These are phyloP conservation scores for Elsinoe arachidis DNA, from an alignment of 2,329 filamentous ascomycete species.

Conservation along the genomic window DNA sequence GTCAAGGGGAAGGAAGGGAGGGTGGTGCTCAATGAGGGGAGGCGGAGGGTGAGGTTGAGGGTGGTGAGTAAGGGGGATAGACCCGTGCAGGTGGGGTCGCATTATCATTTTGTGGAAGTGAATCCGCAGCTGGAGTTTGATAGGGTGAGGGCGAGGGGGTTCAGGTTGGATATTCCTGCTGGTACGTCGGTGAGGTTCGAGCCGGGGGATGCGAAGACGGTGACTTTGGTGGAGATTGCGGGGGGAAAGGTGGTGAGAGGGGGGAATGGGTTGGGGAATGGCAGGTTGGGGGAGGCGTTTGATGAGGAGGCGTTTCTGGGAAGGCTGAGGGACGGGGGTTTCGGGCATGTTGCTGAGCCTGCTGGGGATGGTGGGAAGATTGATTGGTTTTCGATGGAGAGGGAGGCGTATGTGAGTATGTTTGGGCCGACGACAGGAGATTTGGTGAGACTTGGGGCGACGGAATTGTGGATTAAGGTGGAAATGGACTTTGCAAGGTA, in stretches of 20 bases:
- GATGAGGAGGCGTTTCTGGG: slow-evolving; percentile 58
- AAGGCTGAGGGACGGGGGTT: slow-evolving; percentile 62
- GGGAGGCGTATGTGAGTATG: slow-evolving; percentile 74
- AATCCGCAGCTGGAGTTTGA: slow-evolving; percentile 88
- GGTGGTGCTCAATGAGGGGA: slow-evolving; percentile 63
- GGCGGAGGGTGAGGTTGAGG: slow-evolving; percentile 62
- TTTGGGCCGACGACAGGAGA: slow-evolving; percentile 91
- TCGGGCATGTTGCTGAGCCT: slow-evolving; percentile 66
- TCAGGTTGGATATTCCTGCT: slow-evolving; percentile 77
- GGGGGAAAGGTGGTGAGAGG: slow-evolving; percentile 73
- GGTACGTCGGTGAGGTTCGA: slow-evolving; percentile 91
- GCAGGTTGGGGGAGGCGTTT: slow-evolving; percentile 55
- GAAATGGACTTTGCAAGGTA: slow-evolving; percentile 78
- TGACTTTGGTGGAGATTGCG: slow-evolving; percentile 80
- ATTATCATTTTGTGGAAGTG: slow-evolving; percentile 95
- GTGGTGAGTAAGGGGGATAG: slow-evolving; percentile 83
- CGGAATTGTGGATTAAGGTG: slow-evolving; percentile 82
- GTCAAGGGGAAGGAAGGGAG: slow-evolving; percentile 56
- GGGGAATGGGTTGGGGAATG: slow-evolving; percentile 71
- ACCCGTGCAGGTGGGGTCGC: slow-evolving; percentile 84
- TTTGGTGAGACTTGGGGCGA: slow-evolving; percentile 69
- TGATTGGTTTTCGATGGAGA: slow-evolving; percentile 61
- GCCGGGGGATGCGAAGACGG: slow-evolving; percentile 84
- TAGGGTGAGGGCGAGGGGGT: slow-evolving; percentile 72
- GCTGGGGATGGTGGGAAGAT: slow-evolving; percentile 47